Conservation (phyloP, 306 rosid genomes). For the Trifolium dubium region DNA sequence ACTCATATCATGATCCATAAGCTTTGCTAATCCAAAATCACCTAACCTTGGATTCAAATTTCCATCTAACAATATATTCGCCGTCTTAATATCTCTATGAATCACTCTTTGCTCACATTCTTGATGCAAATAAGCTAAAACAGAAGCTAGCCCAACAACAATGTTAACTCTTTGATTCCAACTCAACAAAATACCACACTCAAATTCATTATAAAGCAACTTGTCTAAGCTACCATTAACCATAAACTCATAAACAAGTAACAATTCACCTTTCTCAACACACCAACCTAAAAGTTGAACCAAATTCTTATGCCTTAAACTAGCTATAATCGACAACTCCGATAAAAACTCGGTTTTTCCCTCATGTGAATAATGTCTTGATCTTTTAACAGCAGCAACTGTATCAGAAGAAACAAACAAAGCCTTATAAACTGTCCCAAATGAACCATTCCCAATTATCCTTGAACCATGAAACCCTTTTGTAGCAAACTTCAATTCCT, state of each 20-base stretch:
- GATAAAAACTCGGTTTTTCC: slow-evolving; percentile 43
- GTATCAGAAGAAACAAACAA: slow-evolving; percentile 54
- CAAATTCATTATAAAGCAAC: slow-evolving; percentile 39
- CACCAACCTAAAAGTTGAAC: slow-evolving; percentile 92
- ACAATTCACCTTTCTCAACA: slow-evolving; percentile 70
- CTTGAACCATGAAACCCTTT: slow-evolving; percentile 78
- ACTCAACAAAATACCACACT: slow-evolving; percentile 23
- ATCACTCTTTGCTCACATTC: slow-evolving; percentile 85
- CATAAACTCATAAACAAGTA: slow-evolving; percentile 75
- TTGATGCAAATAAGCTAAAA: slow-evolving; percentile 63
- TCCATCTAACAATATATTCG: slow-evolving; percentile 64
- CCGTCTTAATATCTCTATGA: slow-evolving; percentile 76
- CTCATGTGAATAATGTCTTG: slow-evolving; percentile 43
- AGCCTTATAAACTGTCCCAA: slow-evolving; percentile 87
- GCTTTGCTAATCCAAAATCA: slow-evolving; percentile 84
- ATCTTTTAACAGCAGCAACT: slow-evolving; percentile 52
- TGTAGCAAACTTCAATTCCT: slow-evolving; percentile 65
- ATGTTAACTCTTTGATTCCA: slow-evolving; percentile 45
- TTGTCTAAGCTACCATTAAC: slow-evolving; percentile 49
- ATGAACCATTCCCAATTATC: slow-evolving; percentile 78
- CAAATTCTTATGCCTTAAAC: slow-evolving; percentile 84
- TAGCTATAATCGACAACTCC: slow-evolving; percentile 55
- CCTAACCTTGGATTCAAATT: slow-evolving; percentile 61
- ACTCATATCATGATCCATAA: slow-evolving; percentile 86
- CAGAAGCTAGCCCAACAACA: slow-evolving; percentile 46